Conservation (phyloP, 495 filamentous ascomycete genomes). For the Neurospora sp. region DNA sequence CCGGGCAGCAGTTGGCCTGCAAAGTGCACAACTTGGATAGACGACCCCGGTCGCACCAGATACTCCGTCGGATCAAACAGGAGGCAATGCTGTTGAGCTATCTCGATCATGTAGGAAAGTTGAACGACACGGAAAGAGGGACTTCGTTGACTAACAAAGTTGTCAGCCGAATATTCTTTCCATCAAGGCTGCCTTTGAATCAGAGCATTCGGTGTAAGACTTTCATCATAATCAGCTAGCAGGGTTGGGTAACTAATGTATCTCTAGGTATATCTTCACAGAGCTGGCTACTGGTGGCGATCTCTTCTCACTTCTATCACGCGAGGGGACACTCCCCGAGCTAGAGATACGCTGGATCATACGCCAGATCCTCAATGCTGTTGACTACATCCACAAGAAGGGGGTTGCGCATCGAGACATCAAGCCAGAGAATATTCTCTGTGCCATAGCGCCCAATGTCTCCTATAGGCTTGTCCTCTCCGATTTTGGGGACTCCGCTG, state of each 20-base stretch:
- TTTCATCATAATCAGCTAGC: not conserved
- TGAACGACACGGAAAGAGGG: not conserved
- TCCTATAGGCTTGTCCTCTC: constrained; percentile 54
- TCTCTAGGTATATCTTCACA: constrained; percentile 50
- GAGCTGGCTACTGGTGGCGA: constrained; percentile 60
- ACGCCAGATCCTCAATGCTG: constrained; percentile 66
- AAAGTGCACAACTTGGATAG: constrained; percentile 44
- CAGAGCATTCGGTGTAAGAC: constrained; percentile 40
- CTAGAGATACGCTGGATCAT: constrained; percentile 72
- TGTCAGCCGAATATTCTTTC: constrained; percentile 52
- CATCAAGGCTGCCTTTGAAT: constrained; percentile 43
- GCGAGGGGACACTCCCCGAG: constrained; percentile 45
- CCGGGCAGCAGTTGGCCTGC: constrained; percentile 66
- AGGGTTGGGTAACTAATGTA: not conserved
- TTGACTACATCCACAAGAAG: constrained; percentile 71
- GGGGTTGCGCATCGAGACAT: constrained; percentile 85
- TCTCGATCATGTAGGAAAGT: constrained; percentile 46
- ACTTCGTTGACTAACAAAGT: not conserved
- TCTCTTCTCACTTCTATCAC: constrained; percentile 42
- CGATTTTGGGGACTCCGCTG: constrained; percentile 60
- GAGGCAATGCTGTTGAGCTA: constrained; percentile 49
- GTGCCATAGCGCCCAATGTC: constrained; percentile 45
- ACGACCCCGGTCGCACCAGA: not conserved
- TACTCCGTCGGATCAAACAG: constrained; percentile 21
- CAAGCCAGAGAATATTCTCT: constrained; percentile 91